Conservation (phyloP, 2,329 filamentous ascomycete species). For the Diaporthe helianthi region DNA sequence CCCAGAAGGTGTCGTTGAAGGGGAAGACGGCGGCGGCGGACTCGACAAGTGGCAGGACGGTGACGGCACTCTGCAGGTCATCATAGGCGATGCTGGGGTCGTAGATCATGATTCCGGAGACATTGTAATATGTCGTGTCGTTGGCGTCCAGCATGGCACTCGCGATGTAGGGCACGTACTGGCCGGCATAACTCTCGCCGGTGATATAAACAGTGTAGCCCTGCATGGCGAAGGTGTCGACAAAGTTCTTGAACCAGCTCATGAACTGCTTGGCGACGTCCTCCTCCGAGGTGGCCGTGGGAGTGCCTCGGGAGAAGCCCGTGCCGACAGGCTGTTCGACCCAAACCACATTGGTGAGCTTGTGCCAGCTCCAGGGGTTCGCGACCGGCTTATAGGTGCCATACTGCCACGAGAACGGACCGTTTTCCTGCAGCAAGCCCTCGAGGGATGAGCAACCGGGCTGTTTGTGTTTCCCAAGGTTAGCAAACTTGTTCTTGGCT, state of each 20-base stretch:
- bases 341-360: conserved; percentile 79
- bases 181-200: conserved; percentile 75
- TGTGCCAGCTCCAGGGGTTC: conserved; percentile 78
- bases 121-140: conserved; percentile 70
- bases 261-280: conserved; percentile 76
- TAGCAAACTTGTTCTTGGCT: not conserved
- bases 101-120: conserved; percentile 70
- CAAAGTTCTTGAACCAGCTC: conserved; percentile 81
- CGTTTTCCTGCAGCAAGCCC: conserved; percentile 78
- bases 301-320: conserved; percentile 71
- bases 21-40: conserved; percentile 55
- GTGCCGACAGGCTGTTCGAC: conserved; percentile 73
- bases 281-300: conserved; percentile 69
- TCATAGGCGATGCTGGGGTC: conserved; percentile 69
- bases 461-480: conserved; percentile 43
- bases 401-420: conserved; percentile 74
- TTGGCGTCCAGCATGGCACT: conserved; percentile 74
- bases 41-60: conserved; percentile 65
- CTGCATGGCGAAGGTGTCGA: conserved; percentile 73
- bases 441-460: conserved; percentile 68
- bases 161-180: conserved; percentile 75
- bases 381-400: conserved; percentile 70
- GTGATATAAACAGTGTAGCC: conserved; percentile 75
- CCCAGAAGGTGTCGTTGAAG: conserved; percentile 66
- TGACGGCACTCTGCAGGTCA: conserved; percentile 51